These are phyloP conservation scores for Monilinia polystroma DNA, from an alignment of 2,329 filamentous ascomycete species.

Conservation along the genomic window DNA sequence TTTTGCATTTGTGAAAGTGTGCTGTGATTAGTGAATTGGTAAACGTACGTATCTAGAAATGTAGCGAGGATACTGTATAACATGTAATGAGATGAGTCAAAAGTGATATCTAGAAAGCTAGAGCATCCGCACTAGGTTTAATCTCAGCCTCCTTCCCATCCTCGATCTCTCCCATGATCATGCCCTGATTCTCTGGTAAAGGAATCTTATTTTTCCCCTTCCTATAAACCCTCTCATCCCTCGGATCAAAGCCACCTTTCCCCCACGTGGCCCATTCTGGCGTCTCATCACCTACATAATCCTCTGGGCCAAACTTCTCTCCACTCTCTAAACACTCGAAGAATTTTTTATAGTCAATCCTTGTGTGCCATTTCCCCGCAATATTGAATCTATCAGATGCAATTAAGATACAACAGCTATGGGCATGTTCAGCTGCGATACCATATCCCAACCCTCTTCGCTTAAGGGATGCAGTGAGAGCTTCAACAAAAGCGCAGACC, in stretches of 20 bases:
- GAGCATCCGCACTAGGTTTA: neutral
- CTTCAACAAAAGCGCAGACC: constrained; percentile 76
- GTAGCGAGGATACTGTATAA: neutral
- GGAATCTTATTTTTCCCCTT: constrained; percentile 62
- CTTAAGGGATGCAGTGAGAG: constrained; percentile 67
- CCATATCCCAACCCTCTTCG: constrained; percentile 77
- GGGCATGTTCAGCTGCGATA: constrained; percentile 90
- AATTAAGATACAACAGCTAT: constrained; percentile 88
- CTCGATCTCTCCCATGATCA: constrained; percentile 16
- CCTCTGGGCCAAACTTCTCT: constrained; percentile 74
- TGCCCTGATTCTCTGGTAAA: constrained; percentile 29
- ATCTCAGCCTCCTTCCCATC: neutral
- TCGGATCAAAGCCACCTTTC: constrained; percentile 88
- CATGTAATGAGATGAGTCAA: neutral
- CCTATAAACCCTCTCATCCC: constrained; percentile 81
- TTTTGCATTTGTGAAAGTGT: neutral
- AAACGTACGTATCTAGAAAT: neutral
- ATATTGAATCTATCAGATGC: constrained; percentile 78
- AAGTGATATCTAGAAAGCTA: neutral
- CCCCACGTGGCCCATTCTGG: constrained; percentile 96
- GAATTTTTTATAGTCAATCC: constrained; percentile 87
- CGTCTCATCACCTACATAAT: constrained; percentile 82
- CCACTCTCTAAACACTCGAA: constrained; percentile 76
- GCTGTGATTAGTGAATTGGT: too few species aligned
- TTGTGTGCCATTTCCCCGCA: constrained; percentile 81